Percentiles rank a stretch among this genome's conserved stretches.
These are phyloP conservation scores for Harrya chromipes DNA, from an alignment of 768 basidiomycete genomes.

Conservation along the genomic window DNA sequence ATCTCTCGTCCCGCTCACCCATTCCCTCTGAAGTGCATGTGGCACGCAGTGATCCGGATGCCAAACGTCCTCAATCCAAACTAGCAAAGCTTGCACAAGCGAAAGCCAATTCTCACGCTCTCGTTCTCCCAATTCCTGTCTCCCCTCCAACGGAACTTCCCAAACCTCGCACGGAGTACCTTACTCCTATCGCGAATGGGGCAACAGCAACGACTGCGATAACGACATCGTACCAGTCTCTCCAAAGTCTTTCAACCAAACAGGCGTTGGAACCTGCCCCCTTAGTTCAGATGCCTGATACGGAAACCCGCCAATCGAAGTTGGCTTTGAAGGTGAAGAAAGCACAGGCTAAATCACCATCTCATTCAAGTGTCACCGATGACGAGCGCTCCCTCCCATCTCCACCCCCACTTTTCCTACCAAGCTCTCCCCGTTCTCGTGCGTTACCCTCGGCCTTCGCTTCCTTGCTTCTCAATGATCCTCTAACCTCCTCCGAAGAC, in stretches of 20 bases:
- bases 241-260: constrained; percentile 51
- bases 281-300: constrained; percentile 29
- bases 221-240: constrained; percentile 74
- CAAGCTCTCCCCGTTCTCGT: constrained; percentile 52
- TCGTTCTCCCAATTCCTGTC: constrained; percentile 26
- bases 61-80: constrained; percentile 58
- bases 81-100: constrained; percentile 71
- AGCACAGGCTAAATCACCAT: constrained; percentile 44
- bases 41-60: constrained; percentile 14
- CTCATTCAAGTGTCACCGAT: constrained; percentile 35
- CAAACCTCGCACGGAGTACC: constrained; percentile 60
- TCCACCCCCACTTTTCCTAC: constrained; percentile 56
- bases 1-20: constrained; percentile 22
- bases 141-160: constrained; percentile 37
- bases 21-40: constrained; percentile 13
- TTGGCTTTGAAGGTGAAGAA: constrained; percentile 72
- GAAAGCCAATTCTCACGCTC: constrained; percentile 33
- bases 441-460: constrained; percentile 79
- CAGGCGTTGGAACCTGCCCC: constrained; percentile 26
- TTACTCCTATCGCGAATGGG: constrained; percentile 80
- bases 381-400: constrained; percentile 36
- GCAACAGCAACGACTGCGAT: constrained; percentile 81
- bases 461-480: constrained; percentile 62
- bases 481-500: constrained; percentile 38
- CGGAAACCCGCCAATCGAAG: constrained; percentile 59